Conservation (phyloP, 345 rosid species). For the Erodium maritimum region DNA sequence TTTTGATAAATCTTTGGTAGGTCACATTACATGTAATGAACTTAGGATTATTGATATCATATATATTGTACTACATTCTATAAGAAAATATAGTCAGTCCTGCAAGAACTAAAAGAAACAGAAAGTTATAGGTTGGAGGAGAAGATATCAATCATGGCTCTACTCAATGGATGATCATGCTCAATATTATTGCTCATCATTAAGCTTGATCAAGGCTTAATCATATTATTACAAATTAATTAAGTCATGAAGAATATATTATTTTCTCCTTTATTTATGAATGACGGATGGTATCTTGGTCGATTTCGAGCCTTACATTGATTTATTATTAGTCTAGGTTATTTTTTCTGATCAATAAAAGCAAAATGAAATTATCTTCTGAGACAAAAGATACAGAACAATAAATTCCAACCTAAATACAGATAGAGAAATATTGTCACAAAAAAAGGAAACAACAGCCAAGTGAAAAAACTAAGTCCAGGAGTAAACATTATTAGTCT, state of each 20-base stretch:
- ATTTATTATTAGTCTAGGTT: too few species aligned
- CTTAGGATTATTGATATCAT: neutral
- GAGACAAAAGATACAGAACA: too few species aligned
- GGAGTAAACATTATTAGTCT: too few species aligned
- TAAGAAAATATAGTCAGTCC: neutral
- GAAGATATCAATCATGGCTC: constrained; percentile 22
- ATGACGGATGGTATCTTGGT: too few species aligned
- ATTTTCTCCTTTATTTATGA: neutral
- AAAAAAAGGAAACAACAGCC: too few species aligned
- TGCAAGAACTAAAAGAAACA: constrained; percentile 2
- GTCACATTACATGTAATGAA: neutral
- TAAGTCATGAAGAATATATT: neutral
- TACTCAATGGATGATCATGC: constrained; percentile 17
- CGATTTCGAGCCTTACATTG: too few species aligned
- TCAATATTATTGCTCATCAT: constrained; percentile 13
- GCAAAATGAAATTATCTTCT: too few species aligned
- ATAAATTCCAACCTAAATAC: too few species aligned
- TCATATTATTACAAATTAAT: neutral
- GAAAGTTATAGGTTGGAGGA: constrained; percentile 6
- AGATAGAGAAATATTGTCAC: too few species aligned
- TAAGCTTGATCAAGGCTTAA: neutral
- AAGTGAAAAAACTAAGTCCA: too few species aligned
- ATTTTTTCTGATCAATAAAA: too few species aligned
- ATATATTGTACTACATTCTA: neutral
- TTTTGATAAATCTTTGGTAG: neutral